Evolutionary conservation across 2,329 filamentous ascomycete genomes (phyloP).

Genomic region (Coniochaeta sp.): DNA sequence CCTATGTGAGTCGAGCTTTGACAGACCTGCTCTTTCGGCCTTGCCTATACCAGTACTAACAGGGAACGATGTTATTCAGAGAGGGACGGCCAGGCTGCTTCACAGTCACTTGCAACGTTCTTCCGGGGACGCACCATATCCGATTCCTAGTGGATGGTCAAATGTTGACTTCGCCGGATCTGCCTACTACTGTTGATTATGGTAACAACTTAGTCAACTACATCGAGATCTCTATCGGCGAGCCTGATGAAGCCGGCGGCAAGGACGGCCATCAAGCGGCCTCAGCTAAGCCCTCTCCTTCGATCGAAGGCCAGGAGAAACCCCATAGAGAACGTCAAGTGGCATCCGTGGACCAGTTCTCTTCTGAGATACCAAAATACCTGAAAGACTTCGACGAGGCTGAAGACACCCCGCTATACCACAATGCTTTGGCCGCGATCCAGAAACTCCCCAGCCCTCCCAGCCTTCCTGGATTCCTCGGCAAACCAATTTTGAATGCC

Average conservation of each 20-base stretch:
- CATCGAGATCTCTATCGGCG: conserved; percentile 81
- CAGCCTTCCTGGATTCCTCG: conserved; percentile 79
- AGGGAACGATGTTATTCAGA: conserved; percentile 21
- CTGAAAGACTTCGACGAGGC: conserved; percentile 79
- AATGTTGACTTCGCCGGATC: conserved; percentile 79
- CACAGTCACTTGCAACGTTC: conserved; percentile 72
- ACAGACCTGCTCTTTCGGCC: not conserved
- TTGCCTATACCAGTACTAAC: not conserved
- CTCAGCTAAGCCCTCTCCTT: conserved; percentile 23
- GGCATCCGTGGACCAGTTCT: conserved; percentile 54
- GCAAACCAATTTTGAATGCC: conserved; percentile 90
- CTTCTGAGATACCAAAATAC: conserved; percentile 72
- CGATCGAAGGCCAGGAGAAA: conserved; percentile 33
- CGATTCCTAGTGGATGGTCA: conserved; percentile 93
- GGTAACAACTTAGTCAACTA: conserved; percentile 98
- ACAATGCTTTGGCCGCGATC: conserved; percentile 66
- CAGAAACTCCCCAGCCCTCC: conserved; percentile 79
- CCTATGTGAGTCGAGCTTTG: conserved; percentile 62
- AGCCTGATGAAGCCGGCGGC: conserved; percentile 34
- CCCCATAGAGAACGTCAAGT: conserved; percentile 47
- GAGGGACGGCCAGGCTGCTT: conserved; percentile 56
- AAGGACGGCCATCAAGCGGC: conserved; percentile 19
- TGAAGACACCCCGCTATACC: conserved; percentile 69
- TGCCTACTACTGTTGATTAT: conserved; percentile 94
- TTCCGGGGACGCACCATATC: conserved; percentile 91